phyloP scores from a whole-genome alignment of 2,329 filamentous ascomycete genomes.

The Sporothrix mexicana region DNA sequence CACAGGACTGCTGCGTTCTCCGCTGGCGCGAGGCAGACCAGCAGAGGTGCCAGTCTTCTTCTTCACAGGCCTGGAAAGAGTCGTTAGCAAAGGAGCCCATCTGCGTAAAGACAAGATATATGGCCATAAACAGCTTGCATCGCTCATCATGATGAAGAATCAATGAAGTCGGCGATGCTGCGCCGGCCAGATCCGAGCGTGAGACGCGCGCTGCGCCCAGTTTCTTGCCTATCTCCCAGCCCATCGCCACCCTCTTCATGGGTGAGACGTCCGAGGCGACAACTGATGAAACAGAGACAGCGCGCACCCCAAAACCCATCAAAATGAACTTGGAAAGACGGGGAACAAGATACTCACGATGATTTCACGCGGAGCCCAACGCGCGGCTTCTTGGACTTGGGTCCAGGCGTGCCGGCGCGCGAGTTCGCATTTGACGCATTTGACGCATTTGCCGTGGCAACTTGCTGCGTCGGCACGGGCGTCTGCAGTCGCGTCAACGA shows the following conservation, averaged over 20 bases:
- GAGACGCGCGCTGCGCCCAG: conserved; percentile 2
- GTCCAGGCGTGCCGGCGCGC: conserved; percentile 65
- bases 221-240: neutral
- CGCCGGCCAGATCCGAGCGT: neutral
- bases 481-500: conserved; percentile 36
- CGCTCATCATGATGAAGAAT: neutral
- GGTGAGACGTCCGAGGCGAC: conserved; percentile 22
- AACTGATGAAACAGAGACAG: conserved; percentile 1
- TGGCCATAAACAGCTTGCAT: neutral
- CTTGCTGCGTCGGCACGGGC: conserved; percentile 30
- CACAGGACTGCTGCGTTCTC: conserved; percentile 67
- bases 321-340: conserved; percentile 31
- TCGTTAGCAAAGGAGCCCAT: conserved; percentile 33
- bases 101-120: neutral
- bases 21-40: conserved; percentile 69
- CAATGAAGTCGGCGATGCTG: neutral
- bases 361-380: conserved; percentile 69
- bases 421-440: conserved; percentile 48
- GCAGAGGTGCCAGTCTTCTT: conserved; percentile 72
- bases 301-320: conserved; percentile 6
- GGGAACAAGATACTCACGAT: conserved; percentile 62
- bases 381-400: conserved; percentile 64
- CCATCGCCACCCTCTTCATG: conserved; percentile 20
- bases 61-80: conserved; percentile 69
- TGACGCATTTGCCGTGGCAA: conserved; percentile 17